Base-by-base conservation (phyloP, 495 filamentous ascomycete genomes). In the Rostrohypoxylon terebratum region DNA sequence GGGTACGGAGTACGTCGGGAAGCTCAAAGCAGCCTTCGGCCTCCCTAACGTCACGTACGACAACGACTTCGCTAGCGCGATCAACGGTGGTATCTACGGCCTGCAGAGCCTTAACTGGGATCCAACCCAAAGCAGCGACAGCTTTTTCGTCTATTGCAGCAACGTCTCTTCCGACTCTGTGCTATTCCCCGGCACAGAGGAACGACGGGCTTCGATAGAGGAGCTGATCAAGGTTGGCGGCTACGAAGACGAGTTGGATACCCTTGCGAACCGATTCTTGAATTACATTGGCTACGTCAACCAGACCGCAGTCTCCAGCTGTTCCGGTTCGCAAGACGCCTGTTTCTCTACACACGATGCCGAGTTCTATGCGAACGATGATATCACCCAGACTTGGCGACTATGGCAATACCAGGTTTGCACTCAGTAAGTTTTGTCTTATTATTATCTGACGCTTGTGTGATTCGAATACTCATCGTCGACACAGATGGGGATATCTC, bases 21-120 rank as follows among this genome's bases (percentile, higher is more conserved):
- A 87, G 70, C 86, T 94, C 13, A 90, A 93, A 74, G 64, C 75
- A 1, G 76, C 81, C 0, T 92, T 92, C 63, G 89, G 89, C 2
- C 77, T 92, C 1, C 77, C 80, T 8, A 82, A 87, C 58, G 76
- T 91, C 47, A 89, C 86, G 1, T 78, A 88, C 68, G 81, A 86
- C 61, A 79, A 84, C 28, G 89, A 91, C 76, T 93, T 94, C 70
- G 90, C 88, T 47, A 82, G 81, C 50, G 74, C 82, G 0, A 76
- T 93, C 34, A 82, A 81, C 23, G 68, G 59, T 1, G 86, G 86
- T 1, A 83, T 92, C 51, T 78, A 78, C 10, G 77, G 76, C 2
- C 89, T 90, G 78, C 91, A 93, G 78, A 78, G 77, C 23, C 81
- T 84, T 3, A 92, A 92, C 75, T 94, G 92, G 92, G 91, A 93